Evolutionary conservation across 768 basidiomycete species (phyloP).

Genomic region (Tulasnella sp.): DNA sequence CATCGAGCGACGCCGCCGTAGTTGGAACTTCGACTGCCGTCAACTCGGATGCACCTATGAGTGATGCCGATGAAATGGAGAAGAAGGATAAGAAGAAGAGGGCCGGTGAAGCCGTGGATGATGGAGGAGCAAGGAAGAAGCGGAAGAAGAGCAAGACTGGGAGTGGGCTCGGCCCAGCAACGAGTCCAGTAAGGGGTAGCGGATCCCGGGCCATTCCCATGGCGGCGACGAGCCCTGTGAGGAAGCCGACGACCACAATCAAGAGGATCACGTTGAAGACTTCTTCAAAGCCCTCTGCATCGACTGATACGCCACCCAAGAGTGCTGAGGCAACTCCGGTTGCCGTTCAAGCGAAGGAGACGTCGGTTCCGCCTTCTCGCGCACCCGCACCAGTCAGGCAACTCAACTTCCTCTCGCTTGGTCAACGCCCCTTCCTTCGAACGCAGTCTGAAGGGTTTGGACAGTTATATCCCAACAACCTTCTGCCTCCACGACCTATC

Average conservation of each 20-base stretch:
- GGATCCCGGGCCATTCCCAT: neutral
- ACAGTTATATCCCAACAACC: slow-evolving; percentile 1
- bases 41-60: neutral
- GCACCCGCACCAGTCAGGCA: slow-evolving; percentile 1
- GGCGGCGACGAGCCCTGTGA: slow-evolving; percentile 16
- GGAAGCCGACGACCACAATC: slow-evolving; percentile 6
- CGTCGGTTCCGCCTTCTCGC: neutral
- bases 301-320: neutral
- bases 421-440: neutral
- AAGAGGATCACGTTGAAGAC: slow-evolving; percentile 22
- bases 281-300: neutral
- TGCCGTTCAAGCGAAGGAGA: neutral
- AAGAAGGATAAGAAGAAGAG: slow-evolving; percentile 20
- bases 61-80: neutral
- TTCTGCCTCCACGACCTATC: neutral
- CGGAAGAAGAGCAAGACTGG: slow-evolving; percentile 1
- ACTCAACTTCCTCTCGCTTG: slow-evolving; percentile 17
- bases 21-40: neutral
- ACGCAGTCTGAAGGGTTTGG: neutral
- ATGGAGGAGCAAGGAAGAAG: slow-evolving; percentile 14
- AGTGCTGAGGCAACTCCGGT: neutral
- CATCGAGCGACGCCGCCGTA: neutral
- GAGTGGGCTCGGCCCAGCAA: neutral
- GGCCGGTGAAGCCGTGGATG: neutral
- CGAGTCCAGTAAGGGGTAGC: neutral